phyloP scores from a whole-genome alignment of 257 asterid species.

The Nicotiana undulata region DNA sequence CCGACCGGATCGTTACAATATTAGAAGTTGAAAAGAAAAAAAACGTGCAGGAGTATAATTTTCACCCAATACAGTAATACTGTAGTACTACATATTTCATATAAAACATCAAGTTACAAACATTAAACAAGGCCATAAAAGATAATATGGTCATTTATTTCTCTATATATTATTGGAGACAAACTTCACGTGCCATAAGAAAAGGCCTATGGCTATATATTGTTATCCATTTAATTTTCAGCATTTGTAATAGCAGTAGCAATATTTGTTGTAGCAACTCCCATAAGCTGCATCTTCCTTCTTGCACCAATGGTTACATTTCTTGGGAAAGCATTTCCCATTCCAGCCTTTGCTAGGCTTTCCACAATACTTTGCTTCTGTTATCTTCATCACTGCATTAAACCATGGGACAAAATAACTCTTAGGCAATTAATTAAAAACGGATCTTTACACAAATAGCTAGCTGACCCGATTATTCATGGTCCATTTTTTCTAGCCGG shows the following conservation, averaged over 20 bases:
- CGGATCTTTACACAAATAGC: too few species aligned
- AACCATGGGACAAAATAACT: neutral
- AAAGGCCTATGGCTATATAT: neutral
- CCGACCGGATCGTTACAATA: too few species aligned
- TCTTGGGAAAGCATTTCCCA: neutral
- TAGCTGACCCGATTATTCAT: too few species aligned
- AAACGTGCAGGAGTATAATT: too few species aligned
- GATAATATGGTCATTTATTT: neutral
- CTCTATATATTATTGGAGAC: neutral
- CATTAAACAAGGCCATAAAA: neutral
- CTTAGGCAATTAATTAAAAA: neutral
- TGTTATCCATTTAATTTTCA: neutral
- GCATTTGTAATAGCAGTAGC: slow-evolving; percentile 1
- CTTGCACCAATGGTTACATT: slow-evolving; percentile 3
- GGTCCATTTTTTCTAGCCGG: too few species aligned
- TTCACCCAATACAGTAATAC: neutral
- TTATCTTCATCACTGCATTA: neutral
- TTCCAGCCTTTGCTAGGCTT: neutral
- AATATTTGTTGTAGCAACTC: neutral
- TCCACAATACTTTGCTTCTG: slow-evolving; percentile 2
- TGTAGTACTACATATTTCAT: neutral
- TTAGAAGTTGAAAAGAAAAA: too few species aligned
- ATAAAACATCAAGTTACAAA: neutral
- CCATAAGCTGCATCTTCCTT: slow-evolving; percentile 2
- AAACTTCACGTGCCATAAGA: neutral